Conservation (phyloP, 257 asterid species). For the Verbascum thapsus region DNA sequence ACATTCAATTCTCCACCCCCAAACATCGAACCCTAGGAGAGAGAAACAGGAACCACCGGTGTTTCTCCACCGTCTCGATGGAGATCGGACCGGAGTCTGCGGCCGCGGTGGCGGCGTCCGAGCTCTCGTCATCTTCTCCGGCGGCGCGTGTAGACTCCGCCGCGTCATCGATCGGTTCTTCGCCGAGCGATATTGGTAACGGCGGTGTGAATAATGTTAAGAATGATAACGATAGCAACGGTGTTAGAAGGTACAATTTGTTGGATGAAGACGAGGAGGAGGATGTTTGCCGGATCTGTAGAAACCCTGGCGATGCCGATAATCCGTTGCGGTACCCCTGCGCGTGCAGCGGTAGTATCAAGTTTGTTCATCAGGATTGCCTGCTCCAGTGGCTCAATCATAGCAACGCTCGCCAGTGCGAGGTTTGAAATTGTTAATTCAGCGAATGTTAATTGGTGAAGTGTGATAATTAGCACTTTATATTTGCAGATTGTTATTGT, state of each 20-base stretch:
- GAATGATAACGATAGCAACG: constrained; percentile 32
- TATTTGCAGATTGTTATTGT: constrained; percentile 2
- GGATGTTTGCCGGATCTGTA: constrained; percentile 98
- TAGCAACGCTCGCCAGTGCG: constrained; percentile 98
- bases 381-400: constrained; percentile 99
- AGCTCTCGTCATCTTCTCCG: too few relatives aligned
- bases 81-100: constrained; percentile 80
- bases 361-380: constrained; percentile 95
- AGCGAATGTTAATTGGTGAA: constrained; percentile 1
- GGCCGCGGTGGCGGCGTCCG: too few relatives aligned
- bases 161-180: constrained; percentile 49
- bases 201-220: constrained; percentile 28
- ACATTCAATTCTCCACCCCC: constrained; percentile 14
- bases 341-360: constrained; percentile 98
- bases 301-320: constrained; percentile 85
- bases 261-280: constrained; percentile 90
- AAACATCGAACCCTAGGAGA: constrained; percentile 46
- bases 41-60: constrained; percentile 41
- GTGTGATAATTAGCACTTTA: background rate
- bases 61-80: constrained; percentile 56
- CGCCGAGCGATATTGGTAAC: constrained; percentile 41
- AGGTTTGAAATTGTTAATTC: constrained; percentile 54
- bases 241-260: constrained; percentile 52
- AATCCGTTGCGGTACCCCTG: constrained; percentile 94
- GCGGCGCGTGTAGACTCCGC: constrained; percentile 42